Base-by-base conservation (phyloP, 108 stramenopile genomes). In the Cyclostephanos invisitatus region DNA sequence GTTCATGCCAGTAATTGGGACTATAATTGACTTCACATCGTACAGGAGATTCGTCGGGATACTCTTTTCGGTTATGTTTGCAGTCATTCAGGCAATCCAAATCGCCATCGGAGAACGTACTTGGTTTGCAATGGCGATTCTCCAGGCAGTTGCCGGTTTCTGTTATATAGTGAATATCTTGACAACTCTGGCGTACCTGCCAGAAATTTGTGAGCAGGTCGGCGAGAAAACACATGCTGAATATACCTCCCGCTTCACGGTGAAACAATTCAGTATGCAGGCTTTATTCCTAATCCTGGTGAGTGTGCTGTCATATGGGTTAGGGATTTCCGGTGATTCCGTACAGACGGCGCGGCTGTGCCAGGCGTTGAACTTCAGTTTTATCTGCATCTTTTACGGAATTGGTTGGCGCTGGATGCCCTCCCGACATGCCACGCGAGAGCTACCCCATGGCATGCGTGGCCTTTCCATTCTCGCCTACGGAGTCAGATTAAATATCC, bases 121-220 rank as follows among this genome's bases (percentile, higher is more conserved):
- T 7, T 91, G 90, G 90, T 91, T 89, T 62, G 28, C 57, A 48
- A 89, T 87, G 84, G 66, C 83, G 10, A 82, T 89, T 20, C 60
- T 91, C 5, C 87, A 91, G 62, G 83, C 83, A 12, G 5, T 88
- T 14, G 69, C 72, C 2, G 84, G 78, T 29, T 85, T 85, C 55
- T 32, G 84, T 24, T 87, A 77, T 42, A 73, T 84, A 7, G 68
- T 80, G 2, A 73, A 67, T 37, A 46, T 72, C 15, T 22, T 72
- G 62, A 56, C 68, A 22, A 36, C 70, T 21, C n/a, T 72, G 8
- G 70, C 64, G 0, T 72, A 72, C 53, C 9, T 72, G 36, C 87
- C 87, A 2, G 85, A 87, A 48, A 82, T 84, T 42, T 70, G 73
- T 17, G 62, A 67, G 22, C 17, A 46, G 18, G 83, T 85, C 32